phyloP scores from a whole-genome alignment of 306 rosid genomes.

The Notholithocarpus densiflorus region DNA sequence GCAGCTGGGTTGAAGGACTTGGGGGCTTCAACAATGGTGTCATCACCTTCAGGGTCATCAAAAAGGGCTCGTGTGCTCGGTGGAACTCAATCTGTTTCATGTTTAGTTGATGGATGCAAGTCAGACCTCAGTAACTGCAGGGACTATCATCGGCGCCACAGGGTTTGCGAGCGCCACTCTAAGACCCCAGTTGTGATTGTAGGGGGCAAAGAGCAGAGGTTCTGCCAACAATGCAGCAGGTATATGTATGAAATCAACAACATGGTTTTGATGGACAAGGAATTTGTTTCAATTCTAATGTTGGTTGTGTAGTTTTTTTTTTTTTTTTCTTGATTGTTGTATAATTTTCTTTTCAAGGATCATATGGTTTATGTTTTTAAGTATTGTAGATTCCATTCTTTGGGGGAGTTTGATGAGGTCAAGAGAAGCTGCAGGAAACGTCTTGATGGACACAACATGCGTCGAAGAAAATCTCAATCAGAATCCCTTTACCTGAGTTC shows the following conservation, averaged over 20 bases:
- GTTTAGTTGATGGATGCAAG: constrained; percentile 80
- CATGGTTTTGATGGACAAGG: neutral
- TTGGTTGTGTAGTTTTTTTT: neutral
- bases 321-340: neutral
- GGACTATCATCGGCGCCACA: constrained; percentile 79
- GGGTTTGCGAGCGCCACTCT: constrained; percentile 81
- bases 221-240: constrained; percentile 99
- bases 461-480: constrained; percentile 59
- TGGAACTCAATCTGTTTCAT: constrained; percentile 47
- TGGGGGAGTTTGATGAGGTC: constrained; percentile 64
- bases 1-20: neutral
- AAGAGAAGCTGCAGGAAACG: constrained; percentile 71
- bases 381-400: constrained; percentile 49
- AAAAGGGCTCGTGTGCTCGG: constrained; percentile 48
- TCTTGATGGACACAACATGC: constrained; percentile 65
- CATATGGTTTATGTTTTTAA: neutral
- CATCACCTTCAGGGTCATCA: constrained; percentile 37
- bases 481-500: constrained; percentile 39
- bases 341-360: neutral
- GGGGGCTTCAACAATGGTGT: neutral
- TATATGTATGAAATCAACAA: neutral
- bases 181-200: constrained; percentile 72
- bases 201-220: constrained; percentile 66
- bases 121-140: constrained; percentile 76
- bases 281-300: neutral